Evolutionary conservation across 2,329 filamentous ascomycete genomes (phyloP).

Genomic region (Phyllosticta ampelicida): DNA sequence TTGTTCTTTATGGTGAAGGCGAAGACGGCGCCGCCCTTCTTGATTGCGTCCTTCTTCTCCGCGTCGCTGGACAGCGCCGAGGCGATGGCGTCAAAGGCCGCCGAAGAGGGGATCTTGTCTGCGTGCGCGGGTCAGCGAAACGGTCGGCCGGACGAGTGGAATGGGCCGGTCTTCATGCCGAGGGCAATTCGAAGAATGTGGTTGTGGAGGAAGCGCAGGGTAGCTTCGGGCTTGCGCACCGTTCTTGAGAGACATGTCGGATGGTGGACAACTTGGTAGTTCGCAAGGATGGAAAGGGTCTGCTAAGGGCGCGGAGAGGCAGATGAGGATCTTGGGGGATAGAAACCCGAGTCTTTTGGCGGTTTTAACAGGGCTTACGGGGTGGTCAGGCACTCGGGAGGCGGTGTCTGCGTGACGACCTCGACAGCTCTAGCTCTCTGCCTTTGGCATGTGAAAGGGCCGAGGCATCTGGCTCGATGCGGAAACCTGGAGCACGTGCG

Average conservation of each 20-base stretch:
- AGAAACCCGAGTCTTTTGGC: background rate
- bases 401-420: background rate
- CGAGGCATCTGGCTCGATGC: conserved; percentile 1
- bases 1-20: conserved; percentile 88
- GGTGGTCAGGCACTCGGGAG: background rate
- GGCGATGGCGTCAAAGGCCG: conserved; percentile 83
- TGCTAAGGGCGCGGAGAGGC: background rate
- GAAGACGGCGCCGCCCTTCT: conserved; percentile 78
- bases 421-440: conserved; percentile 2
- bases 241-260: conserved; percentile 61
- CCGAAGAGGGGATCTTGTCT: conserved; percentile 73
- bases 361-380: background rate
- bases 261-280: background rate
- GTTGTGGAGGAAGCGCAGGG: background rate
- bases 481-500: background rate
- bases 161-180: background rate
- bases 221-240: conserved; percentile 36
- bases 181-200: background rate
- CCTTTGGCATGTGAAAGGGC: conserved; percentile 10
- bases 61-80: conserved; percentile 54
- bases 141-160: background rate
- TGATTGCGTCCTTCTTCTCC: conserved; percentile 78
- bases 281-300: background rate
- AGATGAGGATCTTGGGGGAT: background rate
- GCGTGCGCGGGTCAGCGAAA: background rate